phyloP scores from a whole-genome alignment of 192 early-diverging fungal genomes.

The Gonapodya prolifera region DNA sequence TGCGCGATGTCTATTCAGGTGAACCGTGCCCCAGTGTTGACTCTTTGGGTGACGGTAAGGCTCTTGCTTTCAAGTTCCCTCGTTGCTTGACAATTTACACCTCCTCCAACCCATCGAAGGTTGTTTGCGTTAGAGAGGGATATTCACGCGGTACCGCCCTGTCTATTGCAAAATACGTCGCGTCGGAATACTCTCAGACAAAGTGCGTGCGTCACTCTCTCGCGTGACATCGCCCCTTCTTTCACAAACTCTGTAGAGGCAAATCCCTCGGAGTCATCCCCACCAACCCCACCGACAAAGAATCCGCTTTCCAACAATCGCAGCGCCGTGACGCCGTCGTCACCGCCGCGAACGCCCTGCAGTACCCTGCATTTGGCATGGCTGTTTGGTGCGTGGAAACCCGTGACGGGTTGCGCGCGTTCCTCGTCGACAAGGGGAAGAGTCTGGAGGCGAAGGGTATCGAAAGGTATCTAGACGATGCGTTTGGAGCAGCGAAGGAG shows the following conservation, averaged over 20 bases:
- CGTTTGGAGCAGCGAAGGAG: not conserved
- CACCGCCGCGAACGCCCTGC: not conserved
- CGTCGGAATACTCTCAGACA: not conserved
- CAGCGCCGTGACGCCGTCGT: not conserved
- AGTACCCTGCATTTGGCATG: not conserved
- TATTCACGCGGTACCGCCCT: not conserved
- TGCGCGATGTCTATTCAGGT: not conserved
- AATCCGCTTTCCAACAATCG: not conserved
- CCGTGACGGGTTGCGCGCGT: not conserved
- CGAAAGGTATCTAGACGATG: not conserved
- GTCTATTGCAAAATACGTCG: not conserved
- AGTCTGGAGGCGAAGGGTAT: not conserved
- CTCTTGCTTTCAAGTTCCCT: not conserved
- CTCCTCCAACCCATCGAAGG: no score
- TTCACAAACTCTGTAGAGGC: not conserved
- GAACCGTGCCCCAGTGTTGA: not conserved
- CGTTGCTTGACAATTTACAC: no score
- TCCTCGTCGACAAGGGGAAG: not conserved
- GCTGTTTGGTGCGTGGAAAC: not conserved
- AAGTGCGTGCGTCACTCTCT: not conserved
- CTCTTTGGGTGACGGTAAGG: not conserved
- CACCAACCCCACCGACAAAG: not conserved
- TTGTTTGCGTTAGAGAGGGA: not conserved
- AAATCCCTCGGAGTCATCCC: not conserved
- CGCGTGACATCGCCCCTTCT: not conserved